Evolutionary conservation across 2,329 filamentous ascomycete genomes (phyloP).

Genomic region (Chalara sp.): DNA sequence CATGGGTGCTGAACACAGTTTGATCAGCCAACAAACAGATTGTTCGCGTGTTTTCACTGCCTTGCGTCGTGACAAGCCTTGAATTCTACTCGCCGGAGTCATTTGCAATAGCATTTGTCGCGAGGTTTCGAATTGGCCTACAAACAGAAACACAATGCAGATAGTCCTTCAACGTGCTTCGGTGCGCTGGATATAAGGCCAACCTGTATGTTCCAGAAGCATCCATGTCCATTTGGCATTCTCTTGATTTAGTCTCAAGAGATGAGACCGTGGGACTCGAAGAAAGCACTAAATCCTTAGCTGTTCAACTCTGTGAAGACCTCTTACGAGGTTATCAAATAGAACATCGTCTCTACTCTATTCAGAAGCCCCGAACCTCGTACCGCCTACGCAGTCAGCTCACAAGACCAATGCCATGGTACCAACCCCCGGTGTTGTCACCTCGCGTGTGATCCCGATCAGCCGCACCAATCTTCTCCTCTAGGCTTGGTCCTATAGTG

Average conservation of each 20-base stretch:
- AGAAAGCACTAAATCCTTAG: no score
- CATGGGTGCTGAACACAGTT: conserved; percentile 24
- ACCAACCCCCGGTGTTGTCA: conserved; percentile 38
- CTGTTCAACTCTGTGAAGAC: no score
- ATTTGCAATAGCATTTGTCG: conserved; percentile 36
- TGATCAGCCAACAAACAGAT: conserved; percentile 27
- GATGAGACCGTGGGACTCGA: conserved; percentile 21
- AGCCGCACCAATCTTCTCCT: conserved; percentile 62
- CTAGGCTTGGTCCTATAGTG: conserved; percentile 24
- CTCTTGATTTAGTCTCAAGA: conserved; percentile 12
- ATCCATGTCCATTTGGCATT: conserved; percentile 7
- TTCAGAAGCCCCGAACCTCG: conserved; percentile 22
- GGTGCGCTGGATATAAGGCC: conserved; percentile 17
- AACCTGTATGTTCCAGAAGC: conserved; percentile 26
- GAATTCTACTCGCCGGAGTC: conserved; percentile 52
- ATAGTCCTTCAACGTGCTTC: conserved; percentile 16
- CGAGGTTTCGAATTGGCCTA: conserved; percentile 41
- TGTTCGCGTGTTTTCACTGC: conserved; percentile 21
- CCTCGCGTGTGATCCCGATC: conserved; percentile 48
- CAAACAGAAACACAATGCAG: conserved; percentile 30
- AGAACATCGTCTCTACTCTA: conserved; percentile 38
- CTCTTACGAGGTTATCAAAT: conserved; percentile 17
- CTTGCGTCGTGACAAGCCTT: conserved; percentile 16
- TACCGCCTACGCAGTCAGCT: conserved; percentile 27
- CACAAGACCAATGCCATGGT: conserved; percentile 44